Conservation (phyloP, 306 rosid species). For the Urtica urens region DNA sequence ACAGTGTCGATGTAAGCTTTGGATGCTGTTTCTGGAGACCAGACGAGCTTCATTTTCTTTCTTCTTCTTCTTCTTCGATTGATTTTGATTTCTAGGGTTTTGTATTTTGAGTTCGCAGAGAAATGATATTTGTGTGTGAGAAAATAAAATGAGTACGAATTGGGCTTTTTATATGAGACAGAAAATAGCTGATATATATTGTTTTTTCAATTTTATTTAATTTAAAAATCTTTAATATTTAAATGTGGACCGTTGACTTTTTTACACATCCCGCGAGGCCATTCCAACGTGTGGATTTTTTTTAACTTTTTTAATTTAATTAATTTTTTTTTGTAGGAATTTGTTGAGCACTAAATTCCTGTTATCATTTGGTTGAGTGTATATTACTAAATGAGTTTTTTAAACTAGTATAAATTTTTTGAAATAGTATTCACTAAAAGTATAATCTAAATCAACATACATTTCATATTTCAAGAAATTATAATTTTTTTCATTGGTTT, state of each 20-base stretch:
- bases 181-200: neutral
- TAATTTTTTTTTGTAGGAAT: neutral
- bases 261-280: neutral
- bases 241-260: constrained; percentile 43
- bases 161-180: constrained; percentile 13
- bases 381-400: too few species aligned
- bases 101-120: neutral
- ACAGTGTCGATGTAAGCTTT: constrained; percentile 84
- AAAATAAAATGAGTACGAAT: constrained; percentile 1
- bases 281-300: constrained; percentile 38
- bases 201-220: neutral
- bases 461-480: too few species aligned
- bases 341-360: too few species aligned
- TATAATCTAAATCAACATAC: too few species aligned
- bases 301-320: constrained; percentile 7
- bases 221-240: neutral
- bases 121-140: neutral
- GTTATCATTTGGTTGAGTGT: too few species aligned
- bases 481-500: too few species aligned
- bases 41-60: constrained; percentile 58
- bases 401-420: too few species aligned
- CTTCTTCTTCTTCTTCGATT: constrained; percentile 1
- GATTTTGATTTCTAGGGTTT: neutral
- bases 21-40: constrained; percentile 88
- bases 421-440: too few species aligned